These are phyloP conservation scores for Neurospora discreta DNA, from an alignment of 495 filamentous ascomycete species.

Conservation along the genomic window DNA sequence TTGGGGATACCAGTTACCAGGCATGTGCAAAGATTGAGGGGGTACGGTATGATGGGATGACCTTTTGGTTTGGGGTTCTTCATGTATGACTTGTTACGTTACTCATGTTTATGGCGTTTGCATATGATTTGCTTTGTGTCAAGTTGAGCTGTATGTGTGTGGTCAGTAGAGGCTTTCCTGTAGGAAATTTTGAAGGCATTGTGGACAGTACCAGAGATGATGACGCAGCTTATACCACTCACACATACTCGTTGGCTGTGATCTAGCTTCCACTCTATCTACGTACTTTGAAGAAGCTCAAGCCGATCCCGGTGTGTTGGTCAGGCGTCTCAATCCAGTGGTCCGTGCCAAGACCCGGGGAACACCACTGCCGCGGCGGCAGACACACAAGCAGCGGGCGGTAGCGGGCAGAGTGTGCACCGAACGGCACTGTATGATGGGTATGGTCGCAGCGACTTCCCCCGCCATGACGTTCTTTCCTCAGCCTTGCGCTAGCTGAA, in stretches of 20 bases:
- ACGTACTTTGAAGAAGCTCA: no score
- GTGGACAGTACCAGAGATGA: neutral
- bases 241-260: no score
- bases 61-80: neutral
- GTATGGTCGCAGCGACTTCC: neutral
- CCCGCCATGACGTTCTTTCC: slow-evolving; percentile 6
- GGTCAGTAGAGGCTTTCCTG: neutral
- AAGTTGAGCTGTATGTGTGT: neutral
- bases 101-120: neutral
- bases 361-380: neutral
- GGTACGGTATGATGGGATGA: neutral
- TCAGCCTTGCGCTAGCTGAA: slow-evolving; percentile 1
- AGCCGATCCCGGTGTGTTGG: no score
- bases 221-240: neutral
- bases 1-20: neutral
- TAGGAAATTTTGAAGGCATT: neutral
- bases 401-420: neutral
- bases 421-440: no score
- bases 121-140: neutral
- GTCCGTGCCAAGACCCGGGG: neutral
- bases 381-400: neutral
- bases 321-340: neutral
- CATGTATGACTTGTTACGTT: neutral
- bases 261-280: no score
- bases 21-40: neutral